Base-by-base conservation (phyloP, 345 rosid species). In the Eucalyptus coolabah region DNA sequence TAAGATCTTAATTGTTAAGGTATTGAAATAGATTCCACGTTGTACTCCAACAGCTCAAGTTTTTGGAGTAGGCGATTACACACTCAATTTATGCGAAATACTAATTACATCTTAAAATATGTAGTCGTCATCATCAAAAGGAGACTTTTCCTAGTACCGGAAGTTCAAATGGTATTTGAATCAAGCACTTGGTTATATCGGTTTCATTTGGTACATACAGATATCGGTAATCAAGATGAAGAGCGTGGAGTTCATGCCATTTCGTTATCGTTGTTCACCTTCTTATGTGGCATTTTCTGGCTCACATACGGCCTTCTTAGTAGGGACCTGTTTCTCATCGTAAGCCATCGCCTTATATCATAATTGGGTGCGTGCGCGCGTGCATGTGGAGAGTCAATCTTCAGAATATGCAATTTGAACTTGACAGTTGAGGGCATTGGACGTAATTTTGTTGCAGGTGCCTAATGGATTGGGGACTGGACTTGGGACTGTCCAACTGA, bases 231-330 rank as follows among this genome's bases (percentile, higher is more conserved):
- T 93, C 11, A 91, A 90, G 86, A 93, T 92, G 8, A 93, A 93
- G 91, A 93, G 94, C 45, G 94, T 90, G 89, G 94, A 93, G 88
- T 92, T 47, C 89, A 92, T 93, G 93, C 94, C 94, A 30, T 92
- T 93, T 91, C 88, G 90, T 86, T 92, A 89, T 93, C 91, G 50
- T 89, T 93, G 24, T 93, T 91, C 40, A 91, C 90, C 9, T 93
- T 93, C 93, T 47, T 92, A 3, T 91, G 93, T 13, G 90, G 93
- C 88, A 89, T 93, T n/a, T 93, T 93, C 47, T 91, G 94, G 93
- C 90, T 91, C 53, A 37, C 90, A 65, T 92, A 40, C 67, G 94
- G 93, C 72, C 87, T 93, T 7, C 91, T 93, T 32, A 93, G 94
- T 9, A 19, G 60, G 30, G 94, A 93, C 87, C 93, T 88, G 83